Percentiles rank a stretch among this genome's conserved stretches.
These are phyloP conservation scores for Cnidoscolus chayamansa DNA, from an alignment of 441 rosid genomes.

Conservation along the genomic window DNA sequence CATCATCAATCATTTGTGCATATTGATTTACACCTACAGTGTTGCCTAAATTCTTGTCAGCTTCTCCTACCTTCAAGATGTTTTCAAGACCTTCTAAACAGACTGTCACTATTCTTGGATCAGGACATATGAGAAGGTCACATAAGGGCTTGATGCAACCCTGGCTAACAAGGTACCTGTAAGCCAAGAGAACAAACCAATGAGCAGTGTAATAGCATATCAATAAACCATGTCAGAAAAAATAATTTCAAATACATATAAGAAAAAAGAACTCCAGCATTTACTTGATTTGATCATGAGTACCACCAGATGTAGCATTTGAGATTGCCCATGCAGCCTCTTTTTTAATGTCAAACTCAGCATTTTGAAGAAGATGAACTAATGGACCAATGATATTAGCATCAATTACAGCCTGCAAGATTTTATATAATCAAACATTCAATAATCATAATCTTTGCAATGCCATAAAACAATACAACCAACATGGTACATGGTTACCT, in stretches of 20 bases:
- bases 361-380: conserved; percentile 69
- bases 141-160: conserved; percentile 88
- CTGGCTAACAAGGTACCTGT: conserved; percentile 66
- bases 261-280: conserved; percentile 8
- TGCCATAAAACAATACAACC: conserved; percentile 7
- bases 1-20: conserved; percentile 80
- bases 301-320: conserved; percentile 83
- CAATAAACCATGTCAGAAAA: neutral
- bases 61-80: conserved; percentile 84
- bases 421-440: neutral
- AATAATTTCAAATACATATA: neutral
- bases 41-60: conserved; percentile 55
- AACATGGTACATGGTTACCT: conserved; percentile 37
- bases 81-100: conserved; percentile 86
- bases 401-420: conserved; percentile 62
- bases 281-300: conserved; percentile 85
- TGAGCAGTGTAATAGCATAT: conserved; percentile 1
- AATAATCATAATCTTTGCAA: neutral
- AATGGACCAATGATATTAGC: conserved; percentile 60
- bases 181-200: neutral
- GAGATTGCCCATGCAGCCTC: conserved; percentile 92
- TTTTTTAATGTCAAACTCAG: conserved; percentile 88
- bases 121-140: conserved; percentile 79
- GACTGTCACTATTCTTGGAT: conserved; percentile 81
- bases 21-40: conserved; percentile 53